Percentiles rank a stretch among this genome's conserved stretches.
Conservation (phyloP, 176 grass and related monocot genomes). For the Ensete ventricosum region DNA sequence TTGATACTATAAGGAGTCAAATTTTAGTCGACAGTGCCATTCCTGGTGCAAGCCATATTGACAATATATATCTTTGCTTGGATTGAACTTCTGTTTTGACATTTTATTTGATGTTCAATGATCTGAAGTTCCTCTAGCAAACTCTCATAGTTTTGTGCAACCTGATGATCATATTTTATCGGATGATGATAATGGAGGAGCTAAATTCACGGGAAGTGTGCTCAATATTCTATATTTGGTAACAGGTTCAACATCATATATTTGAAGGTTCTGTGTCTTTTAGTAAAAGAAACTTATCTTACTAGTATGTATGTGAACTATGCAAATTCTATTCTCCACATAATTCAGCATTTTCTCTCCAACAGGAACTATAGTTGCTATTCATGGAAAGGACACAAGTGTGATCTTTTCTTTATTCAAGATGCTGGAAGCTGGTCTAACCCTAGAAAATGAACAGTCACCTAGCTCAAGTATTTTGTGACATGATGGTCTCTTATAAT, state of each 20-base stretch:
- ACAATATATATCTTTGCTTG: background rate
- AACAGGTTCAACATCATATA: constrained; percentile 40
- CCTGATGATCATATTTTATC: constrained; percentile 91
- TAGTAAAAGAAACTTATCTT: background rate
- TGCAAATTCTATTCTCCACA: too few species aligned
- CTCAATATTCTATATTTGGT: constrained; percentile 47
- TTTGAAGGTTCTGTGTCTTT: background rate
- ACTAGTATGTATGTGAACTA: background rate
- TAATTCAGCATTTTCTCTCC: background rate
- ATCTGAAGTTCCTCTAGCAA: constrained; percentile 75
- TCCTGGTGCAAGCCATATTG: background rate
- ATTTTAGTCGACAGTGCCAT: background rate
- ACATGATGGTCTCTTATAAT: background rate
- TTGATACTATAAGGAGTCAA: constrained; percentile 91
- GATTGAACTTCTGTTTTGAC: background rate
- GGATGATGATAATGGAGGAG: constrained; percentile 96
- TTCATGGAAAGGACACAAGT: constrained; percentile 92
- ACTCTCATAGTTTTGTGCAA: constrained; percentile 89
- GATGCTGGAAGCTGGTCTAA: constrained; percentile 76
- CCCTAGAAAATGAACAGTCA: constrained; percentile 52
- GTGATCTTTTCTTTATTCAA: constrained; percentile 84
- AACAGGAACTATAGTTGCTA: constrained; percentile 62
- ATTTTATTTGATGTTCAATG: constrained; percentile 34
- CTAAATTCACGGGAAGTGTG: constrained; percentile 64
- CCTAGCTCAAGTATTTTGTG: constrained; percentile 41